Evolutionary conservation across 2,329 filamentous ascomycete species (phyloP).

Genomic region (Tolypocladium ophioglossoides): DNA sequence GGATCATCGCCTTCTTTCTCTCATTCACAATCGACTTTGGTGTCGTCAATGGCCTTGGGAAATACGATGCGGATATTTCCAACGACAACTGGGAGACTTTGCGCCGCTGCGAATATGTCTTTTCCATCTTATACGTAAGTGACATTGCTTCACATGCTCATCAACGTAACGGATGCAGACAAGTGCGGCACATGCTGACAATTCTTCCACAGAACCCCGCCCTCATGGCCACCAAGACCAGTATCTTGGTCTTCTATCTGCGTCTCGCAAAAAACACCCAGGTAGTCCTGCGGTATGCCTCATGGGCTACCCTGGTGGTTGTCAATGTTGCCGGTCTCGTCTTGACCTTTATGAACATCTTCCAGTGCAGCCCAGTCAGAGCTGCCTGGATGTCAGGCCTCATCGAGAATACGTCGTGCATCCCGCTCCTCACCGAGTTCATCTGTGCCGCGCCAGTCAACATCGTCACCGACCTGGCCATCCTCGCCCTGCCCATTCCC

Average conservation of each 20-base stretch:
- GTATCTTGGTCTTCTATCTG: conserved; percentile 86
- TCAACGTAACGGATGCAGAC: no score
- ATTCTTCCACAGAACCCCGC: conserved; percentile 59
- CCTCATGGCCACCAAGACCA: conserved; percentile 84
- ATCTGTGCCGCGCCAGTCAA: conserved; percentile 79
- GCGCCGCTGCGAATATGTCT: conserved; percentile 51
- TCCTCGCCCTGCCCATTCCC: conserved; percentile 79
- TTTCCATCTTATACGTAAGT: conserved; percentile 51
- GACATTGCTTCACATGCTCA: not conserved
- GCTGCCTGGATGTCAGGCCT: conserved; percentile 50
- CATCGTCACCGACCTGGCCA: conserved; percentile 81
- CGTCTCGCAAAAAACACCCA: conserved; percentile 70
- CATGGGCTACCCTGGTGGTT: conserved; percentile 65
- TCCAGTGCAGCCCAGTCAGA: conserved; percentile 69
- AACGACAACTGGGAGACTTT: conserved; percentile 37
- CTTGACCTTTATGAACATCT: conserved; percentile 76
- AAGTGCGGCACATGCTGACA: no score
- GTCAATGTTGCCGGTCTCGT: conserved; percentile 72
- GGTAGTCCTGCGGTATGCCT: conserved; percentile 66
- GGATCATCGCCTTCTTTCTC: conserved; percentile 59
- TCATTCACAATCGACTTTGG: conserved; percentile 57
- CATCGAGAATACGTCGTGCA: conserved; percentile 30
- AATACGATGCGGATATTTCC: conserved; percentile 51
- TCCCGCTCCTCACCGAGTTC: conserved; percentile 51
- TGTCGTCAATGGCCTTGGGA: conserved; percentile 55